Evolutionary conservation across 371 early-diverging fungal genomes (phyloP), one percentile per base, ranked within the genome.

Genomic region (Mortierella sp.): DNA sequence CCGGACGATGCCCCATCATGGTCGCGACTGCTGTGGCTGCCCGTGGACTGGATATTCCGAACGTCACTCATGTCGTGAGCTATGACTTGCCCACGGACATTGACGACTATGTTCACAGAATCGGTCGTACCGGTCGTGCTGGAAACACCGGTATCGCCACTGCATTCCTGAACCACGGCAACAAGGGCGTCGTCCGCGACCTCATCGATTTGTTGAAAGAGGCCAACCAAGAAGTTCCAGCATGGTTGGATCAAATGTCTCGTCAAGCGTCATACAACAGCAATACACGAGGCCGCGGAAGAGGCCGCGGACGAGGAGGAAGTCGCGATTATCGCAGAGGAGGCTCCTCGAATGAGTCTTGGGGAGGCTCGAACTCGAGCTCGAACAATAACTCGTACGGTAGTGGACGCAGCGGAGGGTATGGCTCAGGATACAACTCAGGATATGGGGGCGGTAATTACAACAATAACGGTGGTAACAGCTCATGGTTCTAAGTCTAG

Each of bases 1-100:
- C 94, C 26, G 98, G 96, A 43, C 94, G 96, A 61, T 95, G 96
- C 31, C 97, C 98, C 14, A 93, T 99, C 83, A 92, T 99, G 91
- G 98, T 99, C 13, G 99, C 99, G 44, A 99, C 99, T 37, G 99
- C 99, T 78, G 99, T 99, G 11, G 99, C 99, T 75, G 98, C 99
- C 44, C 96, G 99, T 92, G 99, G 99, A 82, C 90, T 99, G 43
- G 99, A 96, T 89, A 96, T 96, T 72, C 94, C 95, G 79, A 96
- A 96, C 77, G 97, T 97, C 64, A 91, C 95, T 44, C 97, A 97
- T 78, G 97, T 98, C 69, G 92, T 98, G 86, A 97, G 97, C 89
- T 99, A 96, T 87, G 99, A 99, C 82, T 91, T 99, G 80, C 99
- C 99, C 51, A 94, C 93, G 11, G 97, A 98, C 88, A 94, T 94